Conservation (phyloP, 2,329 filamentous ascomycete species). For the Truncatella angustata region DNA sequence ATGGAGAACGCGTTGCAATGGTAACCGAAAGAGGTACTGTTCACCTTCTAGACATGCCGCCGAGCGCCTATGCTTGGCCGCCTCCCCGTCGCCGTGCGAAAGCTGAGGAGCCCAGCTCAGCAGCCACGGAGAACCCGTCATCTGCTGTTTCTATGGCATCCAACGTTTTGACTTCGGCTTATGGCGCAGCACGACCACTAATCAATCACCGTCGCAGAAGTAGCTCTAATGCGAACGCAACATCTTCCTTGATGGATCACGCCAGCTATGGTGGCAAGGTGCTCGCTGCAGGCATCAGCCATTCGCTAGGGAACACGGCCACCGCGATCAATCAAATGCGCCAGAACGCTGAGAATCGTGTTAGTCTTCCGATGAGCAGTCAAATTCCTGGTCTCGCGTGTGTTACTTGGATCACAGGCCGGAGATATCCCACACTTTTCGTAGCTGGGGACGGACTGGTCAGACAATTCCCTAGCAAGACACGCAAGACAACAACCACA, state of each 20-base stretch:
- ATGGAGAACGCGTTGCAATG: constrained; percentile 80
- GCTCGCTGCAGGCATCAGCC: constrained; percentile 71
- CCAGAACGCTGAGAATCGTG: constrained; percentile 72
- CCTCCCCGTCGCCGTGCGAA: constrained; percentile 59
- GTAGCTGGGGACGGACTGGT: constrained; percentile 65
- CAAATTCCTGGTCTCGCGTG: constrained; percentile 56
- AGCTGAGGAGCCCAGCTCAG: constrained; percentile 41
- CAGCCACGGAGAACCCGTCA: constrained; percentile 45
- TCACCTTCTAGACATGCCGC: constrained; percentile 84
- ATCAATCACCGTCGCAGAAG: constrained; percentile 54
- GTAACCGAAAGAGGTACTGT: constrained; percentile 94
- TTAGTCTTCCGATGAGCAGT: constrained; percentile 61
- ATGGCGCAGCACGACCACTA: constrained; percentile 64
- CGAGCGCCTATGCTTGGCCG: constrained; percentile 83
- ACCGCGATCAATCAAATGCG: constrained; percentile 68
- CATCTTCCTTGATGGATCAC: constrained; percentile 53
- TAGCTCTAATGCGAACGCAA: constrained; percentile 40
- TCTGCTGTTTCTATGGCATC: constrained; percentile 68
- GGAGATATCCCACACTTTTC: constrained; percentile 60
- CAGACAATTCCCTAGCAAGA: constrained; percentile 62
- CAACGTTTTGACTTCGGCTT: constrained; percentile 67
- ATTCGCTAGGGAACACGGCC: constrained; percentile 72
- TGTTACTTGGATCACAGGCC: constrained; percentile 64
- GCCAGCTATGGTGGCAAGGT: constrained; percentile 70
- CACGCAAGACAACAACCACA: constrained; percentile 51